Base-by-base conservation (phyloP, 2,329 filamentous ascomycete species). In the Alternaria triticimaculans region DNA sequence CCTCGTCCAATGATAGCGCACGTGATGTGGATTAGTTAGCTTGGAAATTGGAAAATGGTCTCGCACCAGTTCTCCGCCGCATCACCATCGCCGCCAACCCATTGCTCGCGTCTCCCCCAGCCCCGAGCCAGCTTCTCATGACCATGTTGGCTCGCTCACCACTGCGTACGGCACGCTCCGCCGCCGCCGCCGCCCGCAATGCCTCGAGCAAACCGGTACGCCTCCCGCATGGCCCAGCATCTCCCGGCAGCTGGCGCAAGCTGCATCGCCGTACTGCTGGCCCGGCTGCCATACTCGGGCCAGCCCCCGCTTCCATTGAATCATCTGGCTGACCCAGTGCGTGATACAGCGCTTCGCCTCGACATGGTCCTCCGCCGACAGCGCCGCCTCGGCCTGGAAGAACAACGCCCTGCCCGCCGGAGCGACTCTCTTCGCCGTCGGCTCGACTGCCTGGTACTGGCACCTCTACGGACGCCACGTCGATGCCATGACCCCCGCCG, bases 381-480 rank as follows among this genome's bases (percentile, higher is more conserved):
- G 88, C 81, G 86, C 89, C 81, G 88, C 90, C 80, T 91, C 92
- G 77, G 87, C 92, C 76, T 90, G 92, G 83, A 90, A 90, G 84
- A 87, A 96, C 82, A 97, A 95, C 84, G 87, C 94, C 77, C 92
- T 94, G 80, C 93, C 93, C 79, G 88, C 89, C 78, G 92, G 92
- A 80, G 94, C 96, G 75, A 97, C 94, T 75, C 89, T 91, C 76
- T 87, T 94, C 79, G 93, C 95, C 76, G 86, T 93, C 83, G 94
- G 94, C 77, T 95, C 95, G 73, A 90, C 95, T 78, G 94, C 93
- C 76, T 98, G 94, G 94, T 98, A 97, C 86, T 97, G 95, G 83
- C 93, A 97, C 84, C 90, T 97, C 76, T 98, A 97, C 84, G 96
- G 94, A 78, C 89, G 92, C 76, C 90, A 92, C 76, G 91, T 92